phyloP scores from a whole-genome alignment of 768 basidiomycete species.

The Mycena galericulata region DNA sequence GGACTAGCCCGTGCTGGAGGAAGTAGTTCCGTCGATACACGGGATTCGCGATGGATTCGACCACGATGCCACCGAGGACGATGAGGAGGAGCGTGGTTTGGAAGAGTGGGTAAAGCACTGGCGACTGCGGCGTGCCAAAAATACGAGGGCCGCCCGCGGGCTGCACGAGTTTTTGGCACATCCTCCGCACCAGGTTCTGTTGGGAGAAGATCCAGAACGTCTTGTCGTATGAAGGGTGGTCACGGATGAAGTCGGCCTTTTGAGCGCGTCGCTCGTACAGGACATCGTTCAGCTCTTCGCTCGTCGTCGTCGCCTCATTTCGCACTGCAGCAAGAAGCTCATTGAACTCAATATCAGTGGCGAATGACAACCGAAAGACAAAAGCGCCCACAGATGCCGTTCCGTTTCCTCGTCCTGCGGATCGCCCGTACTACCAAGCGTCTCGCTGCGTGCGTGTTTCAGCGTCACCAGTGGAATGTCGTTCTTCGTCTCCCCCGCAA shows the following conservation, averaged over 20 bases:
- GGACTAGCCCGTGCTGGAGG: conserved; percentile 64
- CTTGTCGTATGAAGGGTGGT: conserved; percentile 91
- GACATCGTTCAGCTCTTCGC: conserved; percentile 71
- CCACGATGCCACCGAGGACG: conserved; percentile 84
- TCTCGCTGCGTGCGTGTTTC: conserved; percentile 53
- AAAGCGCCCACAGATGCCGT: conserved; percentile 76
- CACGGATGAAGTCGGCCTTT: conserved; percentile 88
- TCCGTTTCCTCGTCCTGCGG: conserved; percentile 74
- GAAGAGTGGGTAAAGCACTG: conserved; percentile 75
- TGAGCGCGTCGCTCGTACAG: conserved; percentile 79
- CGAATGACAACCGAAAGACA: not conserved
- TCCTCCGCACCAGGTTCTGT: conserved; percentile 73
- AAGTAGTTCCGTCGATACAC: conserved; percentile 84
- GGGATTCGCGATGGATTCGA: conserved; percentile 88
- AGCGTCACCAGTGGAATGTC: conserved; percentile 74
- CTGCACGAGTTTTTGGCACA: conserved; percentile 86
- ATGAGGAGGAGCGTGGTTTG: conserved; percentile 79
- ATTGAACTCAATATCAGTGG: conserved; percentile 49
- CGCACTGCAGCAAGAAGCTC: conserved; percentile 77
- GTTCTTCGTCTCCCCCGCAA: conserved; percentile 66
- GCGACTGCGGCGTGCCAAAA: conserved; percentile 79
- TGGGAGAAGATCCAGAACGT: conserved; percentile 92
- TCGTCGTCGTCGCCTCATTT: conserved; percentile 55
- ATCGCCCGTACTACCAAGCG: conserved; percentile 35
- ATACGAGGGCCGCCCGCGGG: conserved; percentile 90